Evolutionary conservation across 2,329 filamentous ascomycete species (phyloP).

Genomic region (Sarocladiaceae sp.): DNA sequence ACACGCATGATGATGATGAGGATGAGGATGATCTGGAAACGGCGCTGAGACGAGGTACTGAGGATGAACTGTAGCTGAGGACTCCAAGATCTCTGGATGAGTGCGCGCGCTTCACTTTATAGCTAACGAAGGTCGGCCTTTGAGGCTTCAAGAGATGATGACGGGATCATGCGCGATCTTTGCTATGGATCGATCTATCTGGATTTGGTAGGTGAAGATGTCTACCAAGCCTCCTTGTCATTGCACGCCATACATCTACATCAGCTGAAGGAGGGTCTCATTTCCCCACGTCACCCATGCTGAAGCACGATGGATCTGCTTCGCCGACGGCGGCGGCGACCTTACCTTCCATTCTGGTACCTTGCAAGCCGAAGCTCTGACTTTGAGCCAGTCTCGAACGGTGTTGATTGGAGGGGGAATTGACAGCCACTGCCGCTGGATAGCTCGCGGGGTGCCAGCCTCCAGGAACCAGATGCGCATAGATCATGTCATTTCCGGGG

Average conservation of each 20-base stretch:
- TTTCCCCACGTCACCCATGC: too few relatives aligned
- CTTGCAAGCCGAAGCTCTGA: neutral
- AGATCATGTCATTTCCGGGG: conserved; percentile 1
- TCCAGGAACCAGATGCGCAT: too few relatives aligned
- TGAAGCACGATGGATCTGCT: neutral
- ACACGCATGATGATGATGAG: conserved; percentile 4
- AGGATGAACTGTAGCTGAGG: conserved; percentile 1
- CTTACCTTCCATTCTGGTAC: conserved; percentile 8
- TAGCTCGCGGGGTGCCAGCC: too few relatives aligned
- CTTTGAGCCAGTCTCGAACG: neutral
- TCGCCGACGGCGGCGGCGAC: neutral
- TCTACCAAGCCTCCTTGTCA: too few relatives aligned
- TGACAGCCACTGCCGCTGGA: too few relatives aligned
- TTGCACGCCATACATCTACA: too few relatives aligned
- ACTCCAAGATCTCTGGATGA: neutral
- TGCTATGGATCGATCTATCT: neutral
- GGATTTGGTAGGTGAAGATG: conserved; percentile 5
- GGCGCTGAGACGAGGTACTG: neutral
- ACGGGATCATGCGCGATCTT: too few relatives aligned
- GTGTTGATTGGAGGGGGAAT: neutral
- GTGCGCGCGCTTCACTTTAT: too few relatives aligned
- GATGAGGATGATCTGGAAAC: neutral
- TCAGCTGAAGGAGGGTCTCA: too few relatives aligned
- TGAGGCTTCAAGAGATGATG: too few relatives aligned
- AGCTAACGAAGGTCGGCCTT: too few relatives aligned